Conservation (phyloP, 2,329 filamentous ascomycete genomes). For the Graphium sp. region DNA sequence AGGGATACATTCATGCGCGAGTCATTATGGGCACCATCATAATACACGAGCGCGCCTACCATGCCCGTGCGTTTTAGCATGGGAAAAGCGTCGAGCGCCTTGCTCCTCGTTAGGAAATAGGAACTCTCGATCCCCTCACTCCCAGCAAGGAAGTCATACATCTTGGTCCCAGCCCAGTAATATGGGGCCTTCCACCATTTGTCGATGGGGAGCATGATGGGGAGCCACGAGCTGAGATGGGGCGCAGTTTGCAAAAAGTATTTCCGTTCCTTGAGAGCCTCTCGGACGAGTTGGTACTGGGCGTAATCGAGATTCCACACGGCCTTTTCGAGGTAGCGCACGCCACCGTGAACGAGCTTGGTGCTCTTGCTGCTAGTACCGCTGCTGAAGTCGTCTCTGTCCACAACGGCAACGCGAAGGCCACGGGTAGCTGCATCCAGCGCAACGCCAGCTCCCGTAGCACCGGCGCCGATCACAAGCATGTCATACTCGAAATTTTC, state of each 20-base stretch:
- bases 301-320: slow-evolving; percentile 61
- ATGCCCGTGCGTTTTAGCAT: slow-evolving; percentile 72
- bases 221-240: slow-evolving; percentile 56
- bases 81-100: slow-evolving; percentile 73
- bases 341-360: slow-evolving; percentile 62
- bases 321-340: slow-evolving; percentile 60
- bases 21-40: slow-evolving; percentile 84
- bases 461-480: slow-evolving; percentile 53
- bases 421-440: slow-evolving; percentile 57
- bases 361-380: slow-evolving; percentile 63
- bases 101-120: slow-evolving; percentile 75
- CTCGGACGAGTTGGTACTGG: slow-evolving; percentile 54
- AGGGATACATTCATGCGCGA: slow-evolving; percentile 84
- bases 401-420: slow-evolving; percentile 53
- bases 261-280: slow-evolving; percentile 57
- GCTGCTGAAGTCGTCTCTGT: slow-evolving; percentile 57
- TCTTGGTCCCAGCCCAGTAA: slow-evolving; percentile 64
- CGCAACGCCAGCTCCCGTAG: slow-evolving; percentile 54
- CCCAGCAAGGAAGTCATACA: slow-evolving; percentile 72
- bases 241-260: slow-evolving; percentile 62
- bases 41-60: slow-evolving; percentile 74
- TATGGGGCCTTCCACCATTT: slow-evolving; percentile 67
- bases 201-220: slow-evolving; percentile 60
- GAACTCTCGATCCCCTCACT: slow-evolving; percentile 78
- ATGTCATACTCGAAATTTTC: slow-evolving; percentile 43